These are phyloP conservation scores for Populus hybrid DNA, from an alignment of 441 rosid species.

Conservation along the genomic window DNA sequence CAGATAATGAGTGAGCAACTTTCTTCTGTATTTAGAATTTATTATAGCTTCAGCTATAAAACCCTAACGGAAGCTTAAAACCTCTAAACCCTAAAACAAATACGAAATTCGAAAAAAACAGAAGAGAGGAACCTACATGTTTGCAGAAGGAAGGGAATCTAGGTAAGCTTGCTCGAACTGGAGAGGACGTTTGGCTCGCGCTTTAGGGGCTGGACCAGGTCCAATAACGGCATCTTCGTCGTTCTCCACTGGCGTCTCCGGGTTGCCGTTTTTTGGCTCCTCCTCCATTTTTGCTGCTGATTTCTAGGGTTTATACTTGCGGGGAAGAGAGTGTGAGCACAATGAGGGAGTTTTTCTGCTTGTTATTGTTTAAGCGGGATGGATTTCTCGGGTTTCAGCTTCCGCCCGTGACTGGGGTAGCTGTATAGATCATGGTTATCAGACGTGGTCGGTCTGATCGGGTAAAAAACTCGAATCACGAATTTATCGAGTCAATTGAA, in stretches of 20 bases:
- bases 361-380: too few species aligned
- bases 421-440: too few species aligned
- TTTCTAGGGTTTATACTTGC: slow-evolving; percentile 4
- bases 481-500: too few species aligned
- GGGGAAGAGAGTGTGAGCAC: not conserved
- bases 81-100: not conserved
- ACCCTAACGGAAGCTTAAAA: not conserved
- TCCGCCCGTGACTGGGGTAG: not conserved
- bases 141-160: slow-evolving; percentile 86
- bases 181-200: slow-evolving; percentile 78
- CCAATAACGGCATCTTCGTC: slow-evolving; percentile 53
- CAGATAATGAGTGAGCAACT: slow-evolving; percentile 2
- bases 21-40: not conserved
- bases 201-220: slow-evolving; percentile 71
- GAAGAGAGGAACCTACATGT: slow-evolving; percentile 40
- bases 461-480: too few species aligned
- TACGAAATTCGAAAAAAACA: not conserved
- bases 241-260: slow-evolving; percentile 27
- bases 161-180: slow-evolving; percentile 92
- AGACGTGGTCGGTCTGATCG: too few species aligned
- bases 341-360: not conserved
- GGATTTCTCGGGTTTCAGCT: not conserved
- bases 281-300: slow-evolving; percentile 35
- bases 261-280: slow-evolving; percentile 43
- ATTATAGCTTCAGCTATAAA: not conserved